phyloP scores from a whole-genome alignment of 352 stramenopile genomes.

The Globisporangium spiculum region DNA sequence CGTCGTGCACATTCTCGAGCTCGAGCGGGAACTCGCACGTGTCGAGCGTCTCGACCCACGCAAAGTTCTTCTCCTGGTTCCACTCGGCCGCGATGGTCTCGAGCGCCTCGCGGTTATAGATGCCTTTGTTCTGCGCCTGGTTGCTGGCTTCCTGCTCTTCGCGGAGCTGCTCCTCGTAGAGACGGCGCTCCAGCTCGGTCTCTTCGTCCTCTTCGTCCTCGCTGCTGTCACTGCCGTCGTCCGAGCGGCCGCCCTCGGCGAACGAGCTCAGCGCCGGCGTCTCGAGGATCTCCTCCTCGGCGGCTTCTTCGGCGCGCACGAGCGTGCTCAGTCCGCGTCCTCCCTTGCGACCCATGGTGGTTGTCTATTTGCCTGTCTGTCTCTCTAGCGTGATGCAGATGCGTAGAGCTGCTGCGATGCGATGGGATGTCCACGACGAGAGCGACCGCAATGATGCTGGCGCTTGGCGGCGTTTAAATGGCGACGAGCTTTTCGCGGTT shows the following conservation, averaged over 20 bases:
- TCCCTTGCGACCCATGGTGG: slow-evolving; percentile 41
- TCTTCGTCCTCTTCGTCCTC: slow-evolving; percentile 61
- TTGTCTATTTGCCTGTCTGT: background rate
- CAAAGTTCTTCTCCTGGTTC: slow-evolving; percentile 43
- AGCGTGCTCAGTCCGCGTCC: slow-evolving; percentile 47
- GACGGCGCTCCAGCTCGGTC: slow-evolving; percentile 65
- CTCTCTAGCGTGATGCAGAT: background rate
- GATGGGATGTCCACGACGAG: slow-evolving; percentile 6
- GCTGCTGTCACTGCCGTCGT: slow-evolving; percentile 29
- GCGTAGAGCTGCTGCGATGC: background rate
- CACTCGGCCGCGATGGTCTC: slow-evolving; percentile 55
- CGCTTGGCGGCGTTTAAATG: slow-evolving; percentile 11
- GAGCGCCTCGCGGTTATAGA: slow-evolving; percentile 79
- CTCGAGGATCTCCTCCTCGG: slow-evolving; percentile 82
- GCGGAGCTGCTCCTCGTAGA: slow-evolving; percentile 67
- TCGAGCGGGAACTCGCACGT: slow-evolving; percentile 58
- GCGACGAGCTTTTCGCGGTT: slow-evolving; percentile 14
- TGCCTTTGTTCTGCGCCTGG: slow-evolving; percentile 42
- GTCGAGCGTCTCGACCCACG: slow-evolving; percentile 82
- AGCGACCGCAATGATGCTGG: slow-evolving; percentile 3
- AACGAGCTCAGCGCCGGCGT: slow-evolving; percentile 70
- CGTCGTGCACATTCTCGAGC: slow-evolving; percentile 80
- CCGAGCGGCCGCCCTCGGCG: slow-evolving; percentile 12
- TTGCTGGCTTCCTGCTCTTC: slow-evolving; percentile 37
- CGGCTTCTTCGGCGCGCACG: slow-evolving; percentile 65